Evolutionary conservation across 202 grass and related monocot genomes (phyloP), one percentile per base, ranked within the genome.

Genomic region (Carex sylvatica): DNA sequence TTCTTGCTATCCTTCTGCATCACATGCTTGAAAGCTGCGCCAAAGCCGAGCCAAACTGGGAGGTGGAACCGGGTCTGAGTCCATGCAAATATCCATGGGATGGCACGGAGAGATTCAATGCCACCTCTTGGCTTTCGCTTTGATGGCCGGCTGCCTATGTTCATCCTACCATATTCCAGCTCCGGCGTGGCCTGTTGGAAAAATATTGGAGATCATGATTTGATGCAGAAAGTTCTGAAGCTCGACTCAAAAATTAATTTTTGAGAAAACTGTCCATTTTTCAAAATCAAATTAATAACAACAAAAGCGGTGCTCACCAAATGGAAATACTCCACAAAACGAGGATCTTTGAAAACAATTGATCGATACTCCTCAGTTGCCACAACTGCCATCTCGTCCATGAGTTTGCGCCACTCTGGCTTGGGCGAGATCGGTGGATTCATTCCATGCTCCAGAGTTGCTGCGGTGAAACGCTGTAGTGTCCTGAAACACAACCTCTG

Each of bases 41-140:
- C 91, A 87, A 91, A 91, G 78, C 91, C 88, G 2, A 97, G 85
- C 93, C 93, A 97, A 24, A 93, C 91, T 67, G 91, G 93, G 60
- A 97, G 91, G 81, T 93, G 90, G 77, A 97, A 91, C 19, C 93
- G 71, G 16, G 88, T 97, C 74, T 97, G 91, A 23, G 93, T 97
- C 93, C 93, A 97, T 44, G 93, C 91, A 81, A 93, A 97, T 47
- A 97, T 93, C 91, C 93, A 93, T 55, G 93, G 93, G 85, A 93
- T 97, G 66, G 93, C 93, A 15, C 87, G 93, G 9, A 96, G 87
- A 13, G 93, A 91, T 83, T 97, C 87, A 62, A 97, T 93, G 58
- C 91, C 91, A 26, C 91, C 93, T 28, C 78, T 79, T 0, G 85
- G 70, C 83, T 91, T 97, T 61, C 93, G 24, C 84, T 97, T 97